phyloP scores from a whole-genome alignment of 495 filamentous ascomycete species.

The Tuber umbilicatum region DNA sequence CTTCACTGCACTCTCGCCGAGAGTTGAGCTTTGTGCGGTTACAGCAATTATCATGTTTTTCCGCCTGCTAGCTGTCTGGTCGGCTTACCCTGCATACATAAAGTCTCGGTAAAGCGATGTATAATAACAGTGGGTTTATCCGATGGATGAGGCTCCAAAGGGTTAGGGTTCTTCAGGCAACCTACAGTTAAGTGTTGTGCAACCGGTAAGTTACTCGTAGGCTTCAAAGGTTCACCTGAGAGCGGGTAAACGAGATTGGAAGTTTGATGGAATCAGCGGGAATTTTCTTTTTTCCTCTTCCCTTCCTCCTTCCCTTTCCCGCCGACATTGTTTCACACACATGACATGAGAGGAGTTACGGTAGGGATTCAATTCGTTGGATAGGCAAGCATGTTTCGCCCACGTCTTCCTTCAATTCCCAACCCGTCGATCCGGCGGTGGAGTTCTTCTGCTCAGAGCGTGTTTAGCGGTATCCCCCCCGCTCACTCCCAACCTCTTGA shows the following conservation, averaged over 20 bases:
- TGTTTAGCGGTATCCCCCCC: conserved; percentile 17
- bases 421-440: neutral
- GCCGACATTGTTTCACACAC: neutral
- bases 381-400: neutral
- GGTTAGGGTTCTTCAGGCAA: neutral
- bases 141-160: neutral
- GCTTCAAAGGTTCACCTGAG: neutral
- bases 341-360: neutral
- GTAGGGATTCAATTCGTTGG: neutral
- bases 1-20: neutral
- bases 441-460: conserved; percentile 27
- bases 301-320: neutral
- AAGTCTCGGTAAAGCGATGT: neutral
- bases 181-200: too few relatives aligned
- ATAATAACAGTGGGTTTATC: neutral
- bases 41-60: neutral
- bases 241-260: neutral
- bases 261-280: neutral
- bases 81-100: neutral
- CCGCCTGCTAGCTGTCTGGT: neutral
- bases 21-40: neutral
- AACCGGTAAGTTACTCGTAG: too few relatives aligned
- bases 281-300: neutral
- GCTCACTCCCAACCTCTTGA: neutral
- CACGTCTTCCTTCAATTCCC: neutral